Evolutionary conservation across 371 early-diverging fungal species (phyloP), one percentile per base, ranked within the genome.

Genomic region (Paraphysoderma sedebokerense): DNA sequence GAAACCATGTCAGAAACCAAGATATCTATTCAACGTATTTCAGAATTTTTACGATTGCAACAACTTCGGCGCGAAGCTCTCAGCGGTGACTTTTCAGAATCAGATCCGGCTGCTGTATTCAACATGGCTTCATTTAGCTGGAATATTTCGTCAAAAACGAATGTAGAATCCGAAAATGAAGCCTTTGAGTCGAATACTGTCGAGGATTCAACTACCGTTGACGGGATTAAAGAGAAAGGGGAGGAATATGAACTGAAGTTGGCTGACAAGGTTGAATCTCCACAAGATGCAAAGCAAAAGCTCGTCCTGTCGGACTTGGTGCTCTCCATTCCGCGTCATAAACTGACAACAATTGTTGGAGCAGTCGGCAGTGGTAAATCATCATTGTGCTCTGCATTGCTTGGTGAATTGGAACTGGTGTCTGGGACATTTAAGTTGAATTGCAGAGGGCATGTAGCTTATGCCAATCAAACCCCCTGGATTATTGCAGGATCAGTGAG

Each of bases 341-440:
- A 20, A 8, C 50, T 61, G 15, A 31, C 45, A 5, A 67, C 61
- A 17, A 35, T 74, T 15, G 49, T 62, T 48, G 72, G 72, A 9
- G 54, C 62, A 23, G 65, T 65, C 41, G 76, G 72, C 28, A 50
- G 17, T 28, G 58, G 77, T 17, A 77, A 77, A 44, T 60, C 74
- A 5, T 59, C 44, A 11, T 47, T 66, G 19, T 23, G 57, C 13
- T 38, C 51, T 23, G 63, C 60, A 4, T 17, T 64, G 3, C 45
- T 64, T 26, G 59, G 63, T 12, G 65, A 64, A 38, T 60, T 64
- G 65, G 44, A 38, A 9, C 15, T 28, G 15, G 23, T 41, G 9
- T 9, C 27, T 5, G 60, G 60, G 13, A 27, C n/a, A 32, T 27
- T 57, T 24, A 12, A 3, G 26, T 20, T 45, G 15, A 23, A 26